Conservation (phyloP, 495 filamentous ascomycete genomes). For the Lasiosphaeria hispida region DNA sequence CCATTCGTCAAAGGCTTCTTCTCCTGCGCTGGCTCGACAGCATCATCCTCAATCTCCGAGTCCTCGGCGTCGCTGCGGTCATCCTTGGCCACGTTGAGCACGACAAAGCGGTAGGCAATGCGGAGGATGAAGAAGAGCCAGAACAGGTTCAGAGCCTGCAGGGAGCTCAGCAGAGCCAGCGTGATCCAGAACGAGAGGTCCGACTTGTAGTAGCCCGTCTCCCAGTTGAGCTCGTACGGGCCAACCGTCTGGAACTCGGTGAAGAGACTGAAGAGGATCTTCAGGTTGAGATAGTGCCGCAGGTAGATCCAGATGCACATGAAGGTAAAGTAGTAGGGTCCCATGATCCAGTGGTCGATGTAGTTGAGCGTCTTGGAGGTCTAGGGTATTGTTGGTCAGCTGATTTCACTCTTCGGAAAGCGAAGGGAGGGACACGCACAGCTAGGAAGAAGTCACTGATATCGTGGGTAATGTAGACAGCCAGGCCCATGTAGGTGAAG, state of each 20-base stretch:
- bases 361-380: slow-evolving; percentile 96
- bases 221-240: slow-evolving; percentile 84
- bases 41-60: slow-evolving; percentile 35
- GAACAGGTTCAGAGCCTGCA: slow-evolving; percentile 83
- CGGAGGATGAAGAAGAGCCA: slow-evolving; percentile 82
- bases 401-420: background rate
- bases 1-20: background rate
- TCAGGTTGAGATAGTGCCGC: slow-evolving; percentile 86
- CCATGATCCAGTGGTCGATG: slow-evolving; percentile 70
- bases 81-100: slow-evolving; percentile 48
- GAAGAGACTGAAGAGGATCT: slow-evolving; percentile 79
- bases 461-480: slow-evolving; percentile 95
- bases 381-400: slow-evolving; percentile 38
- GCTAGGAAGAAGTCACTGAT: slow-evolving; percentile 97
- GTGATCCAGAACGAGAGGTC: slow-evolving; percentile 72
- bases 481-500: slow-evolving; percentile 96
- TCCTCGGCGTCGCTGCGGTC: slow-evolving; percentile 55
- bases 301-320: slow-evolving; percentile 86
- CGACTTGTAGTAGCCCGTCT: slow-evolving; percentile 80
- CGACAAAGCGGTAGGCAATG: slow-evolving; percentile 60
- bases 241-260: slow-evolving; percentile 88
- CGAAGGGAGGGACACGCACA: slow-evolving; percentile 51
- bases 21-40: slow-evolving; percentile 6
- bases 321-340: slow-evolving; percentile 82
- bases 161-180: slow-evolving; percentile 61